Percentiles rank a stretch among this genome's conserved stretches.
phyloP scores from a whole-genome alignment of 208 protist species.

The Leishmania martiniquensis region DNA sequence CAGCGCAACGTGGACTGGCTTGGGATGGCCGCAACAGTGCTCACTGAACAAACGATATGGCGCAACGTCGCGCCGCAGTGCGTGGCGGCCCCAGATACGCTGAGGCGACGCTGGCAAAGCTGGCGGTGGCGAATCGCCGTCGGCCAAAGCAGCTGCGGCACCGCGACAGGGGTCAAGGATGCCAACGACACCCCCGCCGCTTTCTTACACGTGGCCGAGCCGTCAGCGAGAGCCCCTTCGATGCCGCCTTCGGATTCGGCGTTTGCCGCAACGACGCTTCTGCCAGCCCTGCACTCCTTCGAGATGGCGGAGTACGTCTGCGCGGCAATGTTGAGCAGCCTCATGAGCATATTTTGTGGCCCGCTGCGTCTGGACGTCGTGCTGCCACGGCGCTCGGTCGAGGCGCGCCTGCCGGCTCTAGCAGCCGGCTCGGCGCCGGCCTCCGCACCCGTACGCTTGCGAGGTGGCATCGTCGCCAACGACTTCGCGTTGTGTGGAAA shows the following conservation, averaged over 20 bases:
- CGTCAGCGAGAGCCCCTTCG: background rate
- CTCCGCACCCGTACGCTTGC: slow-evolving; percentile 6
- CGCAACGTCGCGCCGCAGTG: slow-evolving; percentile 49
- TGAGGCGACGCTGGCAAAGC: background rate
- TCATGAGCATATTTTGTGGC: slow-evolving; percentile 63
- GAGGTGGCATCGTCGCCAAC: slow-evolving; percentile 41
- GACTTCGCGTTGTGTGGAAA: slow-evolving; percentile 57
- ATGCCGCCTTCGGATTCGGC: background rate
- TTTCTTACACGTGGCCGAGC: background rate
- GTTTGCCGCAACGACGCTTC: slow-evolving; percentile 36
- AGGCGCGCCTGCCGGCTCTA: slow-evolving; percentile 27
- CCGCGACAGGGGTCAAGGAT: background rate
- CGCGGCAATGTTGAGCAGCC: slow-evolving; percentile 42
- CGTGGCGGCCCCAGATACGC: slow-evolving; percentile 7
- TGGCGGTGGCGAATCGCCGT: background rate
- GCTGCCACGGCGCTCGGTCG: slow-evolving; percentile 22
- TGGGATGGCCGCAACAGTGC: slow-evolving; percentile 42
- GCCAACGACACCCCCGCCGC: background rate
- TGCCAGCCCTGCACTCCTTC: slow-evolving; percentile 56
- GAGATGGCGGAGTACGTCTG: slow-evolving; percentile 68
- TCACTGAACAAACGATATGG: slow-evolving; percentile 60
- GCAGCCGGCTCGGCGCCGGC: slow-evolving; percentile 1
- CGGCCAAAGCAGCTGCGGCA: background rate
- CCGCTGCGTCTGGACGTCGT: slow-evolving; percentile 32
- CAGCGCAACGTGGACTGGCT: slow-evolving; percentile 74